Evolutionary conservation across 768 basidiomycete species (phyloP).

Genomic region (Panus rudis): DNA sequence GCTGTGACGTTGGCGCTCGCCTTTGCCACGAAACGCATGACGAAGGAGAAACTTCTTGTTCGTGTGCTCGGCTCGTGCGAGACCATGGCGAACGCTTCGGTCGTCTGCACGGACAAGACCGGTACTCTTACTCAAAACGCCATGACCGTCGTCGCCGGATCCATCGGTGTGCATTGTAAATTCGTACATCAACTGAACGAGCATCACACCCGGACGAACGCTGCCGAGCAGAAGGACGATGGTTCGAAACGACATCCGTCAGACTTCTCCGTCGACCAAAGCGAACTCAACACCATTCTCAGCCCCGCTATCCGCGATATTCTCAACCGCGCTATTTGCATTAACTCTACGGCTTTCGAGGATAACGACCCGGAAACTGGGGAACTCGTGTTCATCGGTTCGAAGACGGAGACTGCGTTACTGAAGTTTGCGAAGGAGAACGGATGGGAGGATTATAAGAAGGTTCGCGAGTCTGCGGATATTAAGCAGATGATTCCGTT

Average conservation of each 20-base stretch:
- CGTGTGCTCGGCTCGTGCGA: constrained; percentile 96
- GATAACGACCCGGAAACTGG: constrained; percentile 60
- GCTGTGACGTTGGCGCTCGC: constrained; percentile 95
- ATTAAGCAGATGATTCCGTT: constrained; percentile 90
- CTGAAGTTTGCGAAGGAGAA: constrained; percentile 79
- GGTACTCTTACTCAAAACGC: constrained; percentile 93
- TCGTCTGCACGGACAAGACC: constrained; percentile 94
- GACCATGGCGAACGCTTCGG: constrained; percentile 97
- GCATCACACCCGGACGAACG: constrained; percentile 67
- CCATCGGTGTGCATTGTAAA: constrained; percentile 89
- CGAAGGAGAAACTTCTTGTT: constrained; percentile 88
- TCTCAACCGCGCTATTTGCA: constrained; percentile 79
- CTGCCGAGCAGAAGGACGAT: constrained; percentile 47
- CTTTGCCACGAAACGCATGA: constrained; percentile 99
- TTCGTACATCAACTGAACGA: constrained; percentile 77
- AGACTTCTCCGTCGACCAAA: constrained; percentile 87
- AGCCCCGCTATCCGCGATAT: constrained; percentile 53
- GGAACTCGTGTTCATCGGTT: constrained; percentile 67
- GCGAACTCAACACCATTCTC: constrained; percentile 57
- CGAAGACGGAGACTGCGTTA: constrained; percentile 93
- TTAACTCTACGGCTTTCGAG: constrained; percentile 96
- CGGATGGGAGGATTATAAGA: constrained; percentile 66
- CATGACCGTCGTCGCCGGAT: constrained; percentile 96
- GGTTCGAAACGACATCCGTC: constrained; percentile 36
- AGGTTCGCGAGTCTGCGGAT: constrained; percentile 50